Percentiles rank a stretch among this genome's conserved stretches.
These are phyloP conservation scores for Aspergillus unguis DNA, from an alignment of 2,329 filamentous ascomycete species.

Conservation along the genomic window DNA sequence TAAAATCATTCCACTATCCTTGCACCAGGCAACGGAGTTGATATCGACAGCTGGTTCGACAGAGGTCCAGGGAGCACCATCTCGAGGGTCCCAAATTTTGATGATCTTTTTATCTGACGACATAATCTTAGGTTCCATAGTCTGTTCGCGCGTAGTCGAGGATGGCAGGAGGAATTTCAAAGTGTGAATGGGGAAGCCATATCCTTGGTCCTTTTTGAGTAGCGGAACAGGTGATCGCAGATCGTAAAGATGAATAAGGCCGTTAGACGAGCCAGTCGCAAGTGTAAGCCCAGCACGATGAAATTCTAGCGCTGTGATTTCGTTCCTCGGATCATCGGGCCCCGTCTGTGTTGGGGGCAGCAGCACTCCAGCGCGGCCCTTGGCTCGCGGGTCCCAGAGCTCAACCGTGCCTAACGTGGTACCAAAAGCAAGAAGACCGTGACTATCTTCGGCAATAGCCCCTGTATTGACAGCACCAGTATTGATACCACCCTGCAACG, in stretches of 20 bases:
- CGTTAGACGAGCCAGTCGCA: conserved; percentile 81
- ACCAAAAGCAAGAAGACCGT: conserved; percentile 88
- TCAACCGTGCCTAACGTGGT: conserved; percentile 94
- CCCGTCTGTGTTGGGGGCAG: conserved; percentile 50
- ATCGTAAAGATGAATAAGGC: conserved; percentile 87
- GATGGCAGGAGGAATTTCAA: conserved; percentile 65
- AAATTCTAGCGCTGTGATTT: conserved; percentile 86
- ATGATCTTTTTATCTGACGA: conserved; percentile 94
- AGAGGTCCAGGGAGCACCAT: conserved; percentile 88
- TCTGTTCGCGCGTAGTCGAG: conserved; percentile 68
- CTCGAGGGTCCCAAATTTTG: conserved; percentile 87
- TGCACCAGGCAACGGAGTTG: conserved; percentile 90
- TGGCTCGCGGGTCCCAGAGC: conserved; percentile 88
- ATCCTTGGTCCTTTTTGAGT: conserved; percentile 91
- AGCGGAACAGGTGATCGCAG: conserved; percentile 81
- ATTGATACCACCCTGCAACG: conserved; percentile 80
- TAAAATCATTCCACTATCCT: conserved; percentile 87
- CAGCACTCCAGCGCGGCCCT: conserved; percentile 75
- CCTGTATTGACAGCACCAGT: conserved; percentile 84
- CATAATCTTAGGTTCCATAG: conserved; percentile 68
- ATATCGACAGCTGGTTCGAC: conserved; percentile 93
- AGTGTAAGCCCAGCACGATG: conserved; percentile 78
- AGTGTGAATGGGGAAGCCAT: conserved; percentile 87
- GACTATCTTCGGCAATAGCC: conserved; percentile 80
- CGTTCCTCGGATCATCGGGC: conserved; percentile 45